Conservation (phyloP, 164 flowering plant genomes). For the Dillenia turbinata region DNA sequence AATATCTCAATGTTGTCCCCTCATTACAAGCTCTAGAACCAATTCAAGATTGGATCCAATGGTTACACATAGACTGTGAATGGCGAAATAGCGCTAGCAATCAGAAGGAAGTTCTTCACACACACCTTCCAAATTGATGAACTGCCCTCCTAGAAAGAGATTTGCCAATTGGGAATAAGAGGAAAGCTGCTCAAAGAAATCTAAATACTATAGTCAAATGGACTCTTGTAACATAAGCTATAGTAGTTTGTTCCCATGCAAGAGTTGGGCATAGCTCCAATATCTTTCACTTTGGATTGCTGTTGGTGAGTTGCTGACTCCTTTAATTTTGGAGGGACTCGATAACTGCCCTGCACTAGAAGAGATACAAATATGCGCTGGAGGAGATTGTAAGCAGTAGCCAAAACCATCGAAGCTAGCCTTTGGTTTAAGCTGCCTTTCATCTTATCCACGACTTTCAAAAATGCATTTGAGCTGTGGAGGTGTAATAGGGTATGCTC, state of each 20-base stretch:
- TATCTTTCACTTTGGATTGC: slow-evolving; percentile 74
- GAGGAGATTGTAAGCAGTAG: slow-evolving; percentile 79
- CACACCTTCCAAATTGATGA: neutral
- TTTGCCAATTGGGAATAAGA: neutral
- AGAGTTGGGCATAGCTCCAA: slow-evolving; percentile 51
- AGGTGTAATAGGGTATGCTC: slow-evolving; percentile 64
- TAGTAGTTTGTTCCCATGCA: slow-evolving; percentile 31
- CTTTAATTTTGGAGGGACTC: slow-evolving; percentile 53
- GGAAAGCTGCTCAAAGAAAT: slow-evolving; percentile 32
- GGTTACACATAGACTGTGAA: slow-evolving; percentile 77
- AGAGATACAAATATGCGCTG: slow-evolving; percentile 66
- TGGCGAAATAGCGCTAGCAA: slow-evolving; percentile 40
- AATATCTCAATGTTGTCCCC: slow-evolving; percentile 47
- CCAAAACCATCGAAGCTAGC: slow-evolving; percentile 38
- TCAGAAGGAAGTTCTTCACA: neutral
- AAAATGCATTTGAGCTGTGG: slow-evolving; percentile 86
- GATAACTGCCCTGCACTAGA: slow-evolving; percentile 73
- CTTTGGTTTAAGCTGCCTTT: slow-evolving; percentile 58
- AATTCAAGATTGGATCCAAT: slow-evolving; percentile 43
- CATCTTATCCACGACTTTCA: slow-evolving; percentile 38
- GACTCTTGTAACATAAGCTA: slow-evolving; percentile 11
- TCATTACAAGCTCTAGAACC: slow-evolving; percentile 68
- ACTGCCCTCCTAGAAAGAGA: neutral
- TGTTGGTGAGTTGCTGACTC: slow-evolving; percentile 67
- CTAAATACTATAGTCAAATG: slow-evolving; percentile 18